Evolutionary conservation across 441 rosid species (phyloP).

Genomic region (Arabidopsis lyrata): DNA sequence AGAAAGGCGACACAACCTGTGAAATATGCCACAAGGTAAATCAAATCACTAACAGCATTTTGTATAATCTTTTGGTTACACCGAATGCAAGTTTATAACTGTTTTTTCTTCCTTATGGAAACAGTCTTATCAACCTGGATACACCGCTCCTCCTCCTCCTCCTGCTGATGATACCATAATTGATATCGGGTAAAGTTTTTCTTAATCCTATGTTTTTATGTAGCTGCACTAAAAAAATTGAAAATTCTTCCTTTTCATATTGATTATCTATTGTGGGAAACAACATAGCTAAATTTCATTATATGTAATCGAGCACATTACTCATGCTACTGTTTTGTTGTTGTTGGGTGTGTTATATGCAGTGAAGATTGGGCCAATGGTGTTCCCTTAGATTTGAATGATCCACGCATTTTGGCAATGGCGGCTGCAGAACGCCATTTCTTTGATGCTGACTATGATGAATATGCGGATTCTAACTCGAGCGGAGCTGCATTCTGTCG

Average conservation of each 20-base stretch:
- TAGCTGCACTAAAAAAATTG: background rate
- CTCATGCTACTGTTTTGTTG: constrained; percentile 1
- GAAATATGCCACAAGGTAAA: constrained; percentile 94
- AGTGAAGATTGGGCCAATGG: constrained; percentile 75
- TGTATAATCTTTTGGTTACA: constrained; percentile 10
- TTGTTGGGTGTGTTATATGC: constrained; percentile 13
- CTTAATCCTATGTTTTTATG: background rate
- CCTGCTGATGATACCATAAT: constrained; percentile 62
- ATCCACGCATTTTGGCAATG: constrained; percentile 75
- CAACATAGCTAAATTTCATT: background rate
- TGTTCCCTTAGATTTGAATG: constrained; percentile 69
- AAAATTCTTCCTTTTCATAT: background rate
- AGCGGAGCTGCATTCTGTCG: constrained; percentile 83
- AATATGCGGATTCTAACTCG: constrained; percentile 67
- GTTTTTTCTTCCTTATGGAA: background rate
- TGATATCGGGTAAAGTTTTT: constrained; percentile 62
- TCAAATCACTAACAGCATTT: background rate
- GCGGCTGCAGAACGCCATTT: constrained; percentile 82
- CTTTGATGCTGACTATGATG: constrained; percentile 75
- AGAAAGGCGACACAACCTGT: constrained; percentile 88
- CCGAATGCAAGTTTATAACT: background rate
- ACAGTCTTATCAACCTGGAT: constrained; percentile 75
- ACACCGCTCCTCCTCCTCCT: constrained; percentile 68
- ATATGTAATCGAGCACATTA: background rate
- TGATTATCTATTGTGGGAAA: background rate